Percentiles rank a stretch among this genome's conserved stretches.
phyloP scores from a whole-genome alignment of 176 grass and related monocot genomes.

The Cocos nucifera region DNA sequence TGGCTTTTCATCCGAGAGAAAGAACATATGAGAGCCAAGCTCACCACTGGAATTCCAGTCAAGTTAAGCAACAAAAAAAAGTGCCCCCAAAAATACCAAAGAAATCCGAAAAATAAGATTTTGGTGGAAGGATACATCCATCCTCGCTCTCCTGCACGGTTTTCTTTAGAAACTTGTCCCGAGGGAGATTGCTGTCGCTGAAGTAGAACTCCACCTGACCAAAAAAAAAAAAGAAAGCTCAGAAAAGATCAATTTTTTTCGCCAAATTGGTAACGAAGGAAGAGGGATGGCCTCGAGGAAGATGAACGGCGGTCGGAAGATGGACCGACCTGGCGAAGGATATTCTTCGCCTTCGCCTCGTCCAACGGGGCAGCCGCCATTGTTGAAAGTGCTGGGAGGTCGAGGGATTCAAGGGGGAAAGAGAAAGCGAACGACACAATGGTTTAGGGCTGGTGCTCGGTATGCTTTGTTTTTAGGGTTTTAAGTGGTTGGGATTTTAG shows the following conservation, averaged over 20 bases:
- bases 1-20: constrained; percentile 68
- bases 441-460: too few relatives aligned
- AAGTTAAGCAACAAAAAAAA: background rate
- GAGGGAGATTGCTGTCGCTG: constrained; percentile 86
- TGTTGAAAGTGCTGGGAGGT: background rate
- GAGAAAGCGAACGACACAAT: too few relatives aligned
- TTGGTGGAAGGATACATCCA: constrained; percentile 45
- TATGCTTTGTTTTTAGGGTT: too few relatives aligned
- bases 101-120: constrained; percentile 2
- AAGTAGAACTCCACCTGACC: constrained; percentile 91
- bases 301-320: background rate
- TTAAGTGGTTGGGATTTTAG: too few relatives aligned
- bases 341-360: constrained; percentile 42
- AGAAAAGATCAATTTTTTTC: background rate
- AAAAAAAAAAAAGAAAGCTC: background rate
- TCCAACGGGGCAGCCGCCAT: constrained; percentile 46
- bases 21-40: constrained; percentile 83
- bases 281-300: background rate
- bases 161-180: constrained; percentile 55
- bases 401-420: too few relatives aligned
- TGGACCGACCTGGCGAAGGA: constrained; percentile 57
- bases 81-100: background rate
- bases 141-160: constrained; percentile 63
- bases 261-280: too few relatives aligned
- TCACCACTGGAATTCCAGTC: constrained; percentile 49